Conservation (phyloP, 306 rosid species). For the Lagenaria siceraria region DNA sequence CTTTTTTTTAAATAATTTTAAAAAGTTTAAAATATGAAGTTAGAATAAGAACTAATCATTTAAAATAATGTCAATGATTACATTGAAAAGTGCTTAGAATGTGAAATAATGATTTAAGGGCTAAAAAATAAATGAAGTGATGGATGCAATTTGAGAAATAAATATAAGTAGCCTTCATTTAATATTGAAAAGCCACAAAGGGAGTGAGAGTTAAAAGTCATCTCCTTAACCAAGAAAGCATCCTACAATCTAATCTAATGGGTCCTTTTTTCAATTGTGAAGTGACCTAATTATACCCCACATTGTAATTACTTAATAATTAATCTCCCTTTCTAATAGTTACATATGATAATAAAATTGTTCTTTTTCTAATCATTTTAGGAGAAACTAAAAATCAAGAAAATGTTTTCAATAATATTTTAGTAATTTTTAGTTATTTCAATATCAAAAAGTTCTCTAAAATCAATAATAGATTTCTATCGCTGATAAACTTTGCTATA, state of each 20-base stretch:
- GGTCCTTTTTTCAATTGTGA: slow-evolving; percentile 31
- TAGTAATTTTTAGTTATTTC: background rate
- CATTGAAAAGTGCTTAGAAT: background rate
- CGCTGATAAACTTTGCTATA: too few species aligned
- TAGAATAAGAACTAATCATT: background rate
- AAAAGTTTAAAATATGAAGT: background rate
- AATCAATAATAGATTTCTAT: too few species aligned
- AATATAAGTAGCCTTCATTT: slow-evolving; percentile 14
- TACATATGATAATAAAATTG: background rate
- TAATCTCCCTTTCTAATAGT: background rate
- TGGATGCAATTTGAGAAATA: slow-evolving; percentile 5
- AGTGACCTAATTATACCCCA: slow-evolving; percentile 28
- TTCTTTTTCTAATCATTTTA: slow-evolving; percentile 15
- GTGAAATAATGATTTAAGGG: slow-evolving; percentile 1
- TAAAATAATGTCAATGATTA: background rate
- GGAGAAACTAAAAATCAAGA: background rate
- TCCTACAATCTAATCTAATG: slow-evolving; percentile 27
- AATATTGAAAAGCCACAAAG: slow-evolving; percentile 7
- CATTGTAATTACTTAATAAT: background rate
- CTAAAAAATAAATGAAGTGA: background rate
- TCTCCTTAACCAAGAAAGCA: slow-evolving; percentile 7
- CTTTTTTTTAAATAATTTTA: too few species aligned
- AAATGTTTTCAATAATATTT: background rate
- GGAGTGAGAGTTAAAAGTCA: background rate
- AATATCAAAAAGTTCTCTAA: background rate